These are phyloP conservation scores for Fusarium sp. DNA, from an alignment of 2,329 filamentous ascomycete genomes.

Conservation along the genomic window DNA sequence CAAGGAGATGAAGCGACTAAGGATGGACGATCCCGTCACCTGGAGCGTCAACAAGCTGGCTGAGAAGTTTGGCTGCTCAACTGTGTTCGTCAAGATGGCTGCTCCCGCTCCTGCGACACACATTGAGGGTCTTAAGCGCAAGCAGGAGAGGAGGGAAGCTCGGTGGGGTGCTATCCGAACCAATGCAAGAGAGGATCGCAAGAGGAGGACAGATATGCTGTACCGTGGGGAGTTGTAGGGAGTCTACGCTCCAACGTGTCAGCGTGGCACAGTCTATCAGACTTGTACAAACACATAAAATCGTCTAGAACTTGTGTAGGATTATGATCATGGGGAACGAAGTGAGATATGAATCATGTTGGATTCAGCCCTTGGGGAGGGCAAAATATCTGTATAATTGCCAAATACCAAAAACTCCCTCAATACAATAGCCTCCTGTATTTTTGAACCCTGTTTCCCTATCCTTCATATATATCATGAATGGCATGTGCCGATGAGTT, in stretches of 20 bases:
- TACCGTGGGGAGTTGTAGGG: constrained; percentile 64
- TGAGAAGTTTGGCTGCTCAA: constrained; percentile 67
- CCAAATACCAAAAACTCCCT: constrained; percentile 45
- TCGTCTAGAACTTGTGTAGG: constrained; percentile 42
- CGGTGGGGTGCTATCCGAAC: constrained; percentile 69
- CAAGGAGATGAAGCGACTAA: constrained; percentile 70
- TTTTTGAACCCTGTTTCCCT: constrained; percentile 16
- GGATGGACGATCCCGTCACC: constrained; percentile 64
- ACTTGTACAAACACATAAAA: constrained; percentile 45
- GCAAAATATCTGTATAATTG: constrained; percentile 43
- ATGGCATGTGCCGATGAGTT: constrained; percentile 2
- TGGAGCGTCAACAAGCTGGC: constrained; percentile 70
- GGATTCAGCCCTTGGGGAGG: constrained; percentile 25
- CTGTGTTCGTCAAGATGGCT: constrained; percentile 70
- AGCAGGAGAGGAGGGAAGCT: constrained; percentile 63
- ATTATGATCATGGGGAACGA: constrained; percentile 40
- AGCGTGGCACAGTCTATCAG: constrained; percentile 12
- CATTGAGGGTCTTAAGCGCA: constrained; percentile 59
- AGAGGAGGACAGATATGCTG: constrained; percentile 66
- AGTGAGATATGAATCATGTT: constrained; percentile 30
- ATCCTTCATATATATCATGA: not conserved
- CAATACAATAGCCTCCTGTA: constrained; percentile 38
- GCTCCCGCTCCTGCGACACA: constrained; percentile 64
- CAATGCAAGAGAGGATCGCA: constrained; percentile 68
- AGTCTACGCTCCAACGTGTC: not conserved